Evolutionary conservation across 208 protist species (phyloP), one percentile per base, ranked within the genome.

Genomic region (Phytomonas sp.): DNA sequence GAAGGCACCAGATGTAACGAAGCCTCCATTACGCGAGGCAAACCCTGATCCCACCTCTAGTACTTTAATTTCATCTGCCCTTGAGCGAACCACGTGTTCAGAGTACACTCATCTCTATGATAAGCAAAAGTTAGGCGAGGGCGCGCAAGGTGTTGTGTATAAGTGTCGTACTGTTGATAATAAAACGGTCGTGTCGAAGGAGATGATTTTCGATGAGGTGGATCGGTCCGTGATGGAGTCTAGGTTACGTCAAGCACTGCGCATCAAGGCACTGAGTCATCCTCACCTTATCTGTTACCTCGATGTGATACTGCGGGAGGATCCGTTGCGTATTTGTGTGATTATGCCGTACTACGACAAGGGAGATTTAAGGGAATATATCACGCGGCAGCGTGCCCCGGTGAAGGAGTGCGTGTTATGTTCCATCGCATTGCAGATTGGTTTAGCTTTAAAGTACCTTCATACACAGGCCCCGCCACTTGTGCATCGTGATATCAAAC

Each of bases 401-500:
- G 75, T 94, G 59, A 72, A 68, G 37, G 85, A 91, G 72, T 69
- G 88, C 29, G 82, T 82, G 72, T 72, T 93, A 60, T 91, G 84
- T 66, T 92, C 83, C 33, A 75, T 96, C 9, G 81, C 88, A 51
- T 79, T 93, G 36, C 91, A 96, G 63, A 87, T 96, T 63, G 79
- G 83, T 51, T 68, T 67, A 9, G 89, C 88, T 3, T 75, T 97
- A 23, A 67, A 84, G 32, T 96, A 96, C 72, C 76, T 97, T 68
- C 89, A 96, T 73, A 77, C 71, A 29, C 85, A 87, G 60, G 72
- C 72, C 26, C 91, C 91, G 30, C 88, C 91, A 32, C 70, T 97
- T 26, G 82, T 91, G 65, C 92, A 97, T 59, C 77, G 85, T 17
- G 92, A 97, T 71, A 84, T 97, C 36, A 97, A 97, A 70, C 92